Percentiles rank a stretch among this genome's conserved stretches.
Evolutionary conservation across 2,329 filamentous ascomycete genomes (phyloP).

Genomic region (Ophiostoma sp.): DNA sequence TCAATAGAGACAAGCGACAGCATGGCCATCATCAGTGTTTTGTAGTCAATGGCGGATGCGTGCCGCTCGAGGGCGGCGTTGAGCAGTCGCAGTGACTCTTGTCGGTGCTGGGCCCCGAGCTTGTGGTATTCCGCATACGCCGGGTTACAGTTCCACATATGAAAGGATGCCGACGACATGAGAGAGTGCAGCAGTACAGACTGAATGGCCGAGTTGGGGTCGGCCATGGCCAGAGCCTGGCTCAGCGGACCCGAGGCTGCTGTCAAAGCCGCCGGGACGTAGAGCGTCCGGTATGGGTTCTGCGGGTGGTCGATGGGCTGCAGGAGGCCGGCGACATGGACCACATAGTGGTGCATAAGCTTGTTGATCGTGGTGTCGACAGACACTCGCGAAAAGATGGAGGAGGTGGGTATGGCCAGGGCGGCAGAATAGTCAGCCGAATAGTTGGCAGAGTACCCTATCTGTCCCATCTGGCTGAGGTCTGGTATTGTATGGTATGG

Average conservation of each 20-base stretch:
- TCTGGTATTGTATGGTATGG: not conserved
- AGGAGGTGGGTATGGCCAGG: not conserved
- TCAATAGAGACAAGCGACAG: constrained; percentile 23
- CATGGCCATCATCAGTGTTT: constrained; percentile 21
- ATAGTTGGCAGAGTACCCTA: not conserved
- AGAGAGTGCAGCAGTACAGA: constrained; percentile 18
- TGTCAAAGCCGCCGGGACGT: constrained; percentile 15
- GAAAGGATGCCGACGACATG: constrained; percentile 20
- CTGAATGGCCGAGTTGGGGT: not conserved
- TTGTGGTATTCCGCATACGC: constrained; percentile 13
- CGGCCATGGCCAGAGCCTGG: not conserved
- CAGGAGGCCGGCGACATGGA: constrained; percentile 20
- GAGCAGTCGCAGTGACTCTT: constrained; percentile 14
- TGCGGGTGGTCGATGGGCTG: constrained; percentile 21
- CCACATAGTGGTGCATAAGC: constrained; percentile 22
- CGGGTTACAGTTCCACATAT: constrained; percentile 20
- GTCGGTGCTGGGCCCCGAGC: constrained; percentile 14
- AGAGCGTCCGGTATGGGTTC: constrained; percentile 21
- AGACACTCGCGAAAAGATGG: constrained; percentile 1
- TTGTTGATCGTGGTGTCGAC: constrained; percentile 9
- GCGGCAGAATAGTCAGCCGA: not conserved
- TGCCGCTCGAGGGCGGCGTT: not conserved
- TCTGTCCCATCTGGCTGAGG: not conserved
- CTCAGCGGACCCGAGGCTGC: not conserved
- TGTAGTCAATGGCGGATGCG: constrained; percentile 12